Evolutionary conservation across 2,329 filamentous ascomycete species (phyloP).

Genomic region (Coleophoma cylindrospora): DNA sequence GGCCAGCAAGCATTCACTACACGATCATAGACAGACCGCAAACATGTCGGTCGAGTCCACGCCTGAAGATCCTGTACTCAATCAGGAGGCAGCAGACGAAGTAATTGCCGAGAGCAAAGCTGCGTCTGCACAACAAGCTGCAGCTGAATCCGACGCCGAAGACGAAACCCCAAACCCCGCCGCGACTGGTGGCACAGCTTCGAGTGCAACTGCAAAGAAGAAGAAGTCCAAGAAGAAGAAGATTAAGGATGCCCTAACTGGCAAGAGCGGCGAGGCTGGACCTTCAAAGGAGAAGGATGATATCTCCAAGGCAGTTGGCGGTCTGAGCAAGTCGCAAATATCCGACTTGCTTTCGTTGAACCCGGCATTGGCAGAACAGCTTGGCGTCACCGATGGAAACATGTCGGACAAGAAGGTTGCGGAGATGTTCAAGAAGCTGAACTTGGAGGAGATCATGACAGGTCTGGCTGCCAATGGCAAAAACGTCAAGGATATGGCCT

Average conservation of each 20-base stretch:
- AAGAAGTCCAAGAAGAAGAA: constrained; percentile 66
- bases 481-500: constrained; percentile 93
- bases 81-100: constrained; percentile 35
- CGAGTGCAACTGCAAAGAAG: constrained; percentile 37
- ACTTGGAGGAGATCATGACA: constrained; percentile 67
- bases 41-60: constrained; percentile 59
- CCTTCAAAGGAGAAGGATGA: constrained; percentile 39
- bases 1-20: background rate
- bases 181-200: constrained; percentile 20
- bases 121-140: constrained; percentile 37
- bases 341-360: constrained; percentile 67
- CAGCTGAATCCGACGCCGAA: constrained; percentile 43
- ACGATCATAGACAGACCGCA: constrained; percentile 3
- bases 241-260: constrained; percentile 37
- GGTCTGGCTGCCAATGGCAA: constrained; percentile 73
- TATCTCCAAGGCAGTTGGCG: constrained; percentile 33
- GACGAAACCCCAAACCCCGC: constrained; percentile 27
- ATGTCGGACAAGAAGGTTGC: constrained; percentile 34
- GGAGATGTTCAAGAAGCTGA: constrained; percentile 56
- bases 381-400: constrained; percentile 30
- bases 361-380: constrained; percentile 63
- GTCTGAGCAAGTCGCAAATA: constrained; percentile 51
- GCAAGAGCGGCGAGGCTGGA: constrained; percentile 14
- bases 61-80: constrained; percentile 45
- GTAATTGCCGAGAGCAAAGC: constrained; percentile 11